Evolutionary conservation across 192 early-diverging fungal species (phyloP).

Genomic region (Umbelopsis sp.): DNA sequence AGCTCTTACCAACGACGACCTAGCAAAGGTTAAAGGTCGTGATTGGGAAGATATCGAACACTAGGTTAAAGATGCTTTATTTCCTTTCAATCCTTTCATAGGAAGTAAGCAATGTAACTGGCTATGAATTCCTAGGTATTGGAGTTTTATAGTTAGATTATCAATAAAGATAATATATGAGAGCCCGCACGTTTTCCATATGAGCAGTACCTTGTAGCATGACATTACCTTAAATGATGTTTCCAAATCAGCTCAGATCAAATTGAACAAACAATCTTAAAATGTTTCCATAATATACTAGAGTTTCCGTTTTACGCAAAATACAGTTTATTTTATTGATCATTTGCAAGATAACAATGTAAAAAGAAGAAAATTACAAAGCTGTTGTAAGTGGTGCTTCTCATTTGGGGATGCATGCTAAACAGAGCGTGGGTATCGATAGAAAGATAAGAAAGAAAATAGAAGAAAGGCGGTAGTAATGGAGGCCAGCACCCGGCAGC

Average conservation of each 20-base stretch:
- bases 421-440: background rate
- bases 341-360: background rate
- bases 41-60: slow-evolving; percentile 77
- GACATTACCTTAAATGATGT: no score
- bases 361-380: background rate
- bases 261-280: no score
- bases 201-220: no score
- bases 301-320: background rate
- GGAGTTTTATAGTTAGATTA: background rate
- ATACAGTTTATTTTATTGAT: background rate
- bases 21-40: slow-evolving; percentile 77
- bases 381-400: background rate
- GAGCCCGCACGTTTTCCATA: no score
- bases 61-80: slow-evolving; percentile 18
- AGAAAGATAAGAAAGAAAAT: background rate
- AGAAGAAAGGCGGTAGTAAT: background rate
- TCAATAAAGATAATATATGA: no score
- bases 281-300: no score
- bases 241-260: no score
- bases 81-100: no score
- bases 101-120: no score
- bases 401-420: background rate
- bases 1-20: slow-evolving; percentile 56
- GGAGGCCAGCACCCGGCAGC: background rate
- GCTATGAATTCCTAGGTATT: no score